Base-by-base conservation (phyloP, 208 protist genomes). In the Leishmania turanica region DNA sequence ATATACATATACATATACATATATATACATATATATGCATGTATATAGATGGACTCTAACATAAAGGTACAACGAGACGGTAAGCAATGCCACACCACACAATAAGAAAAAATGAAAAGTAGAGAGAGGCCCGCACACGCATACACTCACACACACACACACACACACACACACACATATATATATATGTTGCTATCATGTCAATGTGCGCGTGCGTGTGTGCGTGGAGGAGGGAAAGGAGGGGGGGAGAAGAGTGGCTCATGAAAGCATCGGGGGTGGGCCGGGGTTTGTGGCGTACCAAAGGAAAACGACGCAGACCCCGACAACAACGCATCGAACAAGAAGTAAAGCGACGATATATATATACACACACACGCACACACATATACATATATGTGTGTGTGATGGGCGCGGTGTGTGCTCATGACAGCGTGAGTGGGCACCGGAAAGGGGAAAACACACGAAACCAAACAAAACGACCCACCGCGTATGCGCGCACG, bases 401-500 rank as follows among this genome's bases (percentile, higher is more conserved):
- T 54, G 37, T 51, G 37, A 42, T 13, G 76, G 27, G 45, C 54
- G 56, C 54, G 56, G 34, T 37, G 42, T 21, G 77, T 75, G 54
- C 56, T 49, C 69, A 19, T 64, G 70, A 79, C 78, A 64, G 70
- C 74, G 5, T 3, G 21, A 79, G 51, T n/a, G 21, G 27, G 31
- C 21, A 19, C 3, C 49, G 13, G 54, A 53, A 80, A 13, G 0
- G 45, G 53, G 15, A 64, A 70, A 51, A 58, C 8, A 79, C 42
- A 47, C 42, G 0, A 72, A 54, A 79, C 19, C 56, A 58, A 81
- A 75, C 15, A 27, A 69, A 56, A n/a, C 56, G 56, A 15, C 27
- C 56, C 53, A 53, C 2, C 0, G 40, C 8, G 49, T 53, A 37
- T 37, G 34, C 34, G 34, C 34, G 34, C 34, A 37, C 34, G 34